A percentile compares a stretch with the other conserved stretches of the same genome.
These are phyloP conservation scores for Angomonas deanei DNA, from an alignment of 208 protist genomes.

Conservation along the genomic window DNA sequence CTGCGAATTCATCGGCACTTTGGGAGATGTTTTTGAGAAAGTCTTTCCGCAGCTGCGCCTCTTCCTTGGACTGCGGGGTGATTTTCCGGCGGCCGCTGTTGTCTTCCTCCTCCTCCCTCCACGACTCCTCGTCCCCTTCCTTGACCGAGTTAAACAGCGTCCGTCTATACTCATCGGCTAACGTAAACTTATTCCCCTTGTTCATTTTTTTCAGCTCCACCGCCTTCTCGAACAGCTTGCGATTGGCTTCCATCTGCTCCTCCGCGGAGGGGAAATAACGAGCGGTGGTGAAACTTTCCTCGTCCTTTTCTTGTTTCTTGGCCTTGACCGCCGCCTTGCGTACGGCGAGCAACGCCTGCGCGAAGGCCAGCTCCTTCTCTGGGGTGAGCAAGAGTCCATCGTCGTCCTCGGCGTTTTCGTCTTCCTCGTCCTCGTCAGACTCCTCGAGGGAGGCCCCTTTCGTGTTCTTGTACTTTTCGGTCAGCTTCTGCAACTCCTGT, in stretches of 20 bases:
- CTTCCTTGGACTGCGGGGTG: constrained; percentile 55
- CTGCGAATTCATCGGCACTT: constrained; percentile 37
- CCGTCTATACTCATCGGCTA: constrained; percentile 80
- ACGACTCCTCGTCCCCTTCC: constrained; percentile 11
- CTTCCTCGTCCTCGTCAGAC: constrained; percentile 26
- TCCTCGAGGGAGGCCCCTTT: constrained; percentile 16
- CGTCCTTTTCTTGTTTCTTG: constrained; percentile 8
- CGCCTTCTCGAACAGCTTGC: constrained; percentile 38
- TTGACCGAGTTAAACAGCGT: constrained; percentile 21
- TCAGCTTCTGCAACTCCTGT: constrained; percentile 82
- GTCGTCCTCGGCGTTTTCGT: constrained; percentile 79
- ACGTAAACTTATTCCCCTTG: constrained; percentile 45
- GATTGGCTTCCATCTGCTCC: constrained; percentile 69
- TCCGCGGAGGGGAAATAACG: constrained; percentile 70
- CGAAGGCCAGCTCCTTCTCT: constrained; percentile 78
- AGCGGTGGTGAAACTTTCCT: constrained; percentile 14
- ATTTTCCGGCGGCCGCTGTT: constrained; percentile 20
- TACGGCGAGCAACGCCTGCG: constrained; percentile 70
- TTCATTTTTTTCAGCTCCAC: constrained; percentile 29
- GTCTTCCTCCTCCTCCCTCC: constrained; percentile 13
- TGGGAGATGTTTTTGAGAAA: constrained; percentile 65
- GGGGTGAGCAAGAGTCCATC: constrained; percentile 73
- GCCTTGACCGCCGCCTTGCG: constrained; percentile 49
- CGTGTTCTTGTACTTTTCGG: constrained; percentile 74
- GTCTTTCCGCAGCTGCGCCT: constrained; percentile 50